These are phyloP conservation scores for Sordariomycetes sp. DNA, from an alignment of 2,329 filamentous ascomycete genomes.

Conservation along the genomic window DNA sequence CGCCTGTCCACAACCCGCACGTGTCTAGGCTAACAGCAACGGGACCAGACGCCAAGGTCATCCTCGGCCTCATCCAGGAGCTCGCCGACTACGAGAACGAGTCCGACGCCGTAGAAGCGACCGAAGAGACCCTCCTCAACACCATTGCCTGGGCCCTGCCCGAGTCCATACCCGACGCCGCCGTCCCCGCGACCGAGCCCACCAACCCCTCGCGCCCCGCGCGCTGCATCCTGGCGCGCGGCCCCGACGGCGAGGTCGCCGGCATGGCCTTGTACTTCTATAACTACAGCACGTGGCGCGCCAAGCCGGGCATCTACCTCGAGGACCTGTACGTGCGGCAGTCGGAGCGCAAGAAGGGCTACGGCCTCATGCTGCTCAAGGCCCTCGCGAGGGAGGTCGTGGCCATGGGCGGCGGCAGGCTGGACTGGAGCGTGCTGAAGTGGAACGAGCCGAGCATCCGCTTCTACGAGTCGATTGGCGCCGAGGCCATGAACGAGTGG, in stretches of 20 bases:
- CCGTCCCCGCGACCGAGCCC: constrained; percentile 35
- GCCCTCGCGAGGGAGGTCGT: constrained; percentile 71
- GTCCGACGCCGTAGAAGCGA: constrained; percentile 64
- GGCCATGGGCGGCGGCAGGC: constrained; percentile 57
- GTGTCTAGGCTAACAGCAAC: not conserved
- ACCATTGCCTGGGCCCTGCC: constrained; percentile 69
- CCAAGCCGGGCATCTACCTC: constrained; percentile 80
- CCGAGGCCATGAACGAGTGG: constrained; percentile 59
- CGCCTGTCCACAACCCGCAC: not conserved
- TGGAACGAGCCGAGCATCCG: constrained; percentile 88
- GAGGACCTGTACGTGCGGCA: constrained; percentile 84
- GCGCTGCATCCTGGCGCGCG: constrained; percentile 60
- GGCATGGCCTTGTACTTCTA: constrained; percentile 90
- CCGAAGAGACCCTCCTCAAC: constrained; percentile 55
- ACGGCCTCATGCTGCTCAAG: constrained; percentile 65
- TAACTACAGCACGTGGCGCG: constrained; percentile 91
- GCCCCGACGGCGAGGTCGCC: constrained; percentile 35
- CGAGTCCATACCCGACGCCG: constrained; percentile 26
- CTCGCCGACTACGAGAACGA: constrained; percentile 84
- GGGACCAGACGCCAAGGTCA: constrained; percentile 64
- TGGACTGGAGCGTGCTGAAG: constrained; percentile 87
- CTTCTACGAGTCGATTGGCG: constrained; percentile 71
- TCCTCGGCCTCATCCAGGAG: constrained; percentile 72
- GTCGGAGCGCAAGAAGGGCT: constrained; percentile 61
- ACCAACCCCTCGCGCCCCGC: constrained; percentile 52